Conservation (phyloP, 2,329 filamentous ascomycete species). For the Fusarium staphyleae region DNA sequence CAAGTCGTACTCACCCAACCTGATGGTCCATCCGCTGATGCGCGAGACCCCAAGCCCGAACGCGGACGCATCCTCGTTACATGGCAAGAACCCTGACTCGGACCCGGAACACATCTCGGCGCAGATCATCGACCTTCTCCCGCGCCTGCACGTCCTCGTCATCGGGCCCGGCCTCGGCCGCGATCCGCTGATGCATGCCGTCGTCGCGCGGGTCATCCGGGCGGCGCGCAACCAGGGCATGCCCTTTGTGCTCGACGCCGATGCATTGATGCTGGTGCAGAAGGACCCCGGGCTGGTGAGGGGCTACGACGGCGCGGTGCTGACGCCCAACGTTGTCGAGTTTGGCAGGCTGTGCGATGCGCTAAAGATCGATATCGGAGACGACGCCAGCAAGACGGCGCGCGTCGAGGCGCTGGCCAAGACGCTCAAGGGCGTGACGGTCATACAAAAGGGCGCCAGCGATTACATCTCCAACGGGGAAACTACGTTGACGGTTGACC, state of each 20-base stretch:
- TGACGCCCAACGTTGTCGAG: constrained; percentile 96
- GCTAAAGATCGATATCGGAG: constrained; percentile 68
- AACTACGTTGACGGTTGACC: constrained; percentile 76
- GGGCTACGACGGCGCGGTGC: constrained; percentile 82
- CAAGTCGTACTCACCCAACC: constrained; percentile 96
- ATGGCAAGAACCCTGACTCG: constrained; percentile 50
- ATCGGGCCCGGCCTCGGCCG: constrained; percentile 91
- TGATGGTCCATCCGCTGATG: constrained; percentile 98
- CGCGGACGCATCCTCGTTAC: constrained; percentile 53
- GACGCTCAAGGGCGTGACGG: constrained; percentile 84
- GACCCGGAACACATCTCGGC: constrained; percentile 68
- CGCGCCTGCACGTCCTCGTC: constrained; percentile 89
- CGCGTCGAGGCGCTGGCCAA: constrained; percentile 72
- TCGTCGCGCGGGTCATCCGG: constrained; percentile 77
- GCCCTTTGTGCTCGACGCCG: constrained; percentile 89
- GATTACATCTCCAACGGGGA: constrained; percentile 86
- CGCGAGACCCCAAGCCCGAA: constrained; percentile 66
- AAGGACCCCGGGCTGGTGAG: constrained; percentile 76
- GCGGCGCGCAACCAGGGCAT: constrained; percentile 76
- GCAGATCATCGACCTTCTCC: constrained; percentile 79
- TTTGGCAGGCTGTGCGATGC: constrained; percentile 83
- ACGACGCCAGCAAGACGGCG: constrained; percentile 48
- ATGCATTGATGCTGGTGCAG: constrained; percentile 82
- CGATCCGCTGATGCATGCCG: constrained; percentile 88
- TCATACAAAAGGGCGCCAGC: constrained; percentile 85